Conservation (phyloP, 2,329 filamentous ascomycete species). For the Exophiala xenobiotica region DNA sequence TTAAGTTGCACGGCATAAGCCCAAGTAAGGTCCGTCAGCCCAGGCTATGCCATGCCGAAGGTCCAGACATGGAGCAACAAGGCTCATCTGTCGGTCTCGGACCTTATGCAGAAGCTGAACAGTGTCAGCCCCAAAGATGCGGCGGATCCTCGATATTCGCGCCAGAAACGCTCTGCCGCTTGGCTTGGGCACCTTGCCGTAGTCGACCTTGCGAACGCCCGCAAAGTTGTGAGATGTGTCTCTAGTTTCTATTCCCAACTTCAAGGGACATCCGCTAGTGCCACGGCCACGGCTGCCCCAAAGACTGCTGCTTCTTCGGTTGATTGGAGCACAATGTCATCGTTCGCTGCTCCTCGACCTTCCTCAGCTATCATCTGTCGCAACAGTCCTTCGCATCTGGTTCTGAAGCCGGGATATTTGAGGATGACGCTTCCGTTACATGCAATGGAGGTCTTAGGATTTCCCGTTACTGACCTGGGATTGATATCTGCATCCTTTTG, state of each 20-base stretch:
- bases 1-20: too few relatives aligned
- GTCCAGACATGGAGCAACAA: too few relatives aligned
- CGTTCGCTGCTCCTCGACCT: slow-evolving; percentile 12
- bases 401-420: slow-evolving; percentile 51
- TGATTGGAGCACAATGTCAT: slow-evolving; percentile 40
- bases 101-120: too few relatives aligned
- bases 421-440: slow-evolving; percentile 54
- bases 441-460: slow-evolving; percentile 44
- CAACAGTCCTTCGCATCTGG: slow-evolving; percentile 45
- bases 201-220: too few relatives aligned
- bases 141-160: too few relatives aligned
- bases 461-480: slow-evolving; percentile 11
- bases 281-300: slow-evolving; percentile 49
- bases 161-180: too few relatives aligned
- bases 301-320: slow-evolving; percentile 47
- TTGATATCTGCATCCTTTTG: slow-evolving; percentile 51
- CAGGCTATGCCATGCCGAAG: too few relatives aligned
- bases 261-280: slow-evolving; percentile 36
- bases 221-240: too few relatives aligned
- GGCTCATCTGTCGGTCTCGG: too few relatives aligned
- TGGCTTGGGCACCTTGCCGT: background rate
- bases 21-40: too few relatives aligned
- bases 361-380: slow-evolving; percentile 41
- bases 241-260: too few relatives aligned
- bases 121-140: too few relatives aligned